Conservation (phyloP, 768 basidiomycete genomes). For the Suillus americanus region DNA sequence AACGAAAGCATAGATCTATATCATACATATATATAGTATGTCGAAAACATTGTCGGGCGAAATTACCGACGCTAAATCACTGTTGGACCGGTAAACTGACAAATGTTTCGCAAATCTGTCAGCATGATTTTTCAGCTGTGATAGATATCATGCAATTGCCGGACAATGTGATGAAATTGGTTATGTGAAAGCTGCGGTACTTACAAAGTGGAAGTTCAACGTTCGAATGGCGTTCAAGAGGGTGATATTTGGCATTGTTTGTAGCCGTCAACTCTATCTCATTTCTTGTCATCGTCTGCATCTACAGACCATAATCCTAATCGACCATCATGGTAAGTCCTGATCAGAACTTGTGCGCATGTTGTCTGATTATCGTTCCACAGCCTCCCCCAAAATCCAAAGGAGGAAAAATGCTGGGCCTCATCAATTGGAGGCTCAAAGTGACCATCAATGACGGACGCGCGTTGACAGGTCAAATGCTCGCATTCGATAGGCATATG, state of each 20-base stretch:
- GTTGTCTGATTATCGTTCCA: slow-evolving; percentile 10
- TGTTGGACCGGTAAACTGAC: too few relatives aligned
- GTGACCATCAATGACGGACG: slow-evolving; percentile 98
- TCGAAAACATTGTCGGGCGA: neutral
- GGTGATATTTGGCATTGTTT: neutral
- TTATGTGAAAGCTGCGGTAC: neutral
- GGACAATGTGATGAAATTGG: neutral
- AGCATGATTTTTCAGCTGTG: neutral
- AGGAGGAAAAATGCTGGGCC: slow-evolving; percentile 96
- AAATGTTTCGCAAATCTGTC: neutral
- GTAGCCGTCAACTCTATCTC: neutral
- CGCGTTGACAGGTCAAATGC: slow-evolving; percentile 95
- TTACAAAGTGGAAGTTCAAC: too few relatives aligned
- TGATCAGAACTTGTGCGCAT: neutral
- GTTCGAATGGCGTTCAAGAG: too few relatives aligned
- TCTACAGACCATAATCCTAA: slow-evolving; percentile 20
- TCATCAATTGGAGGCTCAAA: slow-evolving; percentile 97
- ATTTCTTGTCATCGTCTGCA: slow-evolving; percentile 16
- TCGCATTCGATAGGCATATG: slow-evolving; percentile 99
- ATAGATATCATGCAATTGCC: neutral
- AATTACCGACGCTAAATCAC: neutral
- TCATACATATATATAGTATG: neutral
- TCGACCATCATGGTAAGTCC: slow-evolving; percentile 58
- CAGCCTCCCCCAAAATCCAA: slow-evolving; percentile 96
- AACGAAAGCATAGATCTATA: neutral